Base-by-base conservation (phyloP, 2,329 filamentous ascomycete species). In the Aureobasidium sp. region DNA sequence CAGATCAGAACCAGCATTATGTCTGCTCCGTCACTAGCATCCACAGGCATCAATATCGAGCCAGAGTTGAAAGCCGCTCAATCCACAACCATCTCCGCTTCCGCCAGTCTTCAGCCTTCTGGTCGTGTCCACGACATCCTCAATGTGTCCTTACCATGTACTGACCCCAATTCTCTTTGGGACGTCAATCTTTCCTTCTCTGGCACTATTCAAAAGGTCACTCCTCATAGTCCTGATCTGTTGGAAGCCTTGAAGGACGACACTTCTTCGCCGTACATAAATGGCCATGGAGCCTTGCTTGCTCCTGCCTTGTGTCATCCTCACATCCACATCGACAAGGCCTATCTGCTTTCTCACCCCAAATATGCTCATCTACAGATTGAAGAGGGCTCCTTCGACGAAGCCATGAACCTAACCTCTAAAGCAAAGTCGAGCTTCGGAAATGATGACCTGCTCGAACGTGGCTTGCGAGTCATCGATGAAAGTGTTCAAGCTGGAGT, bases 251-350 rank as follows among this genome's bases (percentile, higher is more conserved):
- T 60, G 11, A 41, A 60, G 14, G 31, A 42, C 2, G 57, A 60
- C 25, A 60, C 57, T 5, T 60, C 57, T 17, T 60, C 57, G 11
- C 5, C 57, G 17, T 42, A 34, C 45, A 71, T 84, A 55, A 67
- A 80, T 65, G 76, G 73, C 20, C 61, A 67, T 25, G 72, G 71
- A 53, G 70, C 75, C 29, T 72, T 84, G 1, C 67, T 84, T 12
- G 73, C 76, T 22, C 84, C 85, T 3, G 79, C 81, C 9, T 78
- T 90, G 3, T 89, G 86, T 66, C 88, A 90, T 69, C 86, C 87
- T 8, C 87, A 90, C 66, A 83, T 90, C 56, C 88, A 90, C 69
- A 78, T 90, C 31, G 88, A 90, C 72, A 87, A 87, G 69, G 80
- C 83, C 42, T 87, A 83, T 66, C 73, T 87, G 31, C 76, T 87